Evolutionary conservation across 495 filamentous ascomycete genomes (phyloP).

Genomic region (Penicillium bialowiezense): DNA sequence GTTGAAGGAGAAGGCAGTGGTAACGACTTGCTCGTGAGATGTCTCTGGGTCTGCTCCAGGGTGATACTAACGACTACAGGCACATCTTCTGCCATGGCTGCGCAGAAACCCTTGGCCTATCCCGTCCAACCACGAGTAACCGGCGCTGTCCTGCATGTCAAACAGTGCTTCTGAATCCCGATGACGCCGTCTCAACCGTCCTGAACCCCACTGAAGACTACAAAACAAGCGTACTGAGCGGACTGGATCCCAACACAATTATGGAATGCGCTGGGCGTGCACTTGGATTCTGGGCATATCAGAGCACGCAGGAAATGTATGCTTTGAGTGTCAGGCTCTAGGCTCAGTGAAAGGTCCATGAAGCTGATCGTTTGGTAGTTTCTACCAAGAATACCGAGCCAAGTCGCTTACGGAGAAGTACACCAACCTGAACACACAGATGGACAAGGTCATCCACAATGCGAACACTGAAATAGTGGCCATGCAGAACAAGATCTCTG

Average conservation of each 20-base stretch:
- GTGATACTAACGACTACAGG: constrained; percentile 41
- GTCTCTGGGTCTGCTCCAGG: constrained; percentile 4
- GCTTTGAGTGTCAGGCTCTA: not conserved
- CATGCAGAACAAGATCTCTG: constrained; percentile 59
- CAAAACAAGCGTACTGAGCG: constrained; percentile 86
- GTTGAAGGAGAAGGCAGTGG: constrained; percentile 73
- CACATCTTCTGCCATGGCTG: constrained; percentile 86
- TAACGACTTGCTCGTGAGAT: constrained; percentile 83
- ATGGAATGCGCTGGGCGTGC: constrained; percentile 89
- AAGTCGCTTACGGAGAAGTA: constrained; percentile 77
- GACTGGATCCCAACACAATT: constrained; percentile 76
- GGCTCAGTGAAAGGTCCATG: not conserved
- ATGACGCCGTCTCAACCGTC: constrained; percentile 73
- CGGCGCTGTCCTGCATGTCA: constrained; percentile 82
- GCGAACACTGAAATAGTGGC: constrained; percentile 74
- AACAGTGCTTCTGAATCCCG: constrained; percentile 62
- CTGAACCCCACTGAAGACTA: constrained; percentile 90
- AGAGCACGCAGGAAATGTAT: constrained; percentile 88
- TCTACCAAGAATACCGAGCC: constrained; percentile 77
- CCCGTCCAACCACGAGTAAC: constrained; percentile 50
- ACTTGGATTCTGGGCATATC: constrained; percentile 87
- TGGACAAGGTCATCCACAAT: constrained; percentile 78
- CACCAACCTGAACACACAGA: constrained; percentile 60
- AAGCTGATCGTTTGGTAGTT: constrained; percentile 43
- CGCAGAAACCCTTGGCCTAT: constrained; percentile 65